Evolutionary conservation across 805 yeast species (phyloP), one percentile per base, ranked within the genome.

Genomic region (Barnettozyma sucrosica): DNA sequence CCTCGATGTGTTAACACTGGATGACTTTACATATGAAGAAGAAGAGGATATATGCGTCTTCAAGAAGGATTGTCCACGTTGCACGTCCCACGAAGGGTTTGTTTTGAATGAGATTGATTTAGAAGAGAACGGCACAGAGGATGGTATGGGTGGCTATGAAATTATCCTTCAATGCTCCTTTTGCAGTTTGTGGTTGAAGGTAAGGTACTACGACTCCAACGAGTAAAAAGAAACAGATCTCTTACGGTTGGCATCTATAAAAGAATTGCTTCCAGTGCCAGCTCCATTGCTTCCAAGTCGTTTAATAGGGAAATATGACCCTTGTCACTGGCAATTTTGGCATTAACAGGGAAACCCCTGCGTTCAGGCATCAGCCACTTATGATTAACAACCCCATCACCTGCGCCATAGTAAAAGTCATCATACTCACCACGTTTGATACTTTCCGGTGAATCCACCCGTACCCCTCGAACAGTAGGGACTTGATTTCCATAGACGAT

Each of bases 311-410:
- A 81, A 14, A 89, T 89, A 66, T 90, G 97, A 1, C 96, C 96
- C 40, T 76, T 67, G 2, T 69, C 72, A 30, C 85, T 75, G 1
- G 80, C 72, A 38, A 86, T 71, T 56, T 81, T 83, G 8, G 84
- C 90, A 13, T 75, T 85, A 2, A 86, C 75, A 3, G 83, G 81
- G 58, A 85, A 89, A 0, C 92, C 95, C 52, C 75, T 74, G 37
- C 67, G 67, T 54, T 84, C 86, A 0, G 97, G 97, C 78, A 89
- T 77, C 43, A 86, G 66, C 85, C 89, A 84, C 52, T 78, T 78
- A 54, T 84, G 86, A 64, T 86, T 86, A 1, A 88, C 88, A 18
- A 90, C 97, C 38, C 97, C 97, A 63, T 90, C 97, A 14, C 97
- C 97, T 5, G 88, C 87, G 0, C 95, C 96, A 58, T 87, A 89